A percentile compares a stretch with the other conserved stretches of the same genome.
Conservation (phyloP, 108 stramenopile species). For the Nitzschia palea region DNA sequence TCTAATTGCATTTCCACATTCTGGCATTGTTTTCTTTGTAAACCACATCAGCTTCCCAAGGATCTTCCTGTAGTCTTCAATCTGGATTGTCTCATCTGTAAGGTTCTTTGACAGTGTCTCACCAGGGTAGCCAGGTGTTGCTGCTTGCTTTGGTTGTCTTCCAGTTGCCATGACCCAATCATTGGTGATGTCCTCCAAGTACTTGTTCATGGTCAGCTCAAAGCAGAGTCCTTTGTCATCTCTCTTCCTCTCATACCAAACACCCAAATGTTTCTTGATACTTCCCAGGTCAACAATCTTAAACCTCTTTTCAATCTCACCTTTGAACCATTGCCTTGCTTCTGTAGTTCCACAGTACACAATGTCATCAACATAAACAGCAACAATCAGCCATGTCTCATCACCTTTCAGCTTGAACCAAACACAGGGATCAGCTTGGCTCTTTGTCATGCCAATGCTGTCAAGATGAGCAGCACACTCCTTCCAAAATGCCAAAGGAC, state of each 20-base stretch:
- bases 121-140: too few species aligned
- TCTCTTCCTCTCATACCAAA: slow-evolving; percentile 17
- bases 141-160: too few species aligned
- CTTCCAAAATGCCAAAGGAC: neutral
- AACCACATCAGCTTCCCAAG: neutral
- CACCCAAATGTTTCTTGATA: slow-evolving; percentile 2
- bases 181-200: neutral
- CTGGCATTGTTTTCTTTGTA: neutral
- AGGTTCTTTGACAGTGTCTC: too few species aligned
- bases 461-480: neutral
- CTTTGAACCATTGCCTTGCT: slow-evolving; percentile 12
- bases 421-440: slow-evolving; percentile 28
- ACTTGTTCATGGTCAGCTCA: neutral
- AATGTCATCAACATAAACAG: slow-evolving; percentile 2
- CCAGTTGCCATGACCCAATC: neutral
- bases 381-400: neutral
- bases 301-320: neutral
- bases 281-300: neutral
- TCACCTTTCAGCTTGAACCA: neutral
- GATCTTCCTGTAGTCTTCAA: neutral
- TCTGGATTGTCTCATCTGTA: too few species aligned
- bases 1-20: neutral
- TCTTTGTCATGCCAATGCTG: slow-evolving; percentile 3
- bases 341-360: neutral
- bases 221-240: neutral